Evolutionary conservation across 2,329 filamentous ascomycete species (phyloP).

Genomic region (Pseudogymnoascus sp.): DNA sequence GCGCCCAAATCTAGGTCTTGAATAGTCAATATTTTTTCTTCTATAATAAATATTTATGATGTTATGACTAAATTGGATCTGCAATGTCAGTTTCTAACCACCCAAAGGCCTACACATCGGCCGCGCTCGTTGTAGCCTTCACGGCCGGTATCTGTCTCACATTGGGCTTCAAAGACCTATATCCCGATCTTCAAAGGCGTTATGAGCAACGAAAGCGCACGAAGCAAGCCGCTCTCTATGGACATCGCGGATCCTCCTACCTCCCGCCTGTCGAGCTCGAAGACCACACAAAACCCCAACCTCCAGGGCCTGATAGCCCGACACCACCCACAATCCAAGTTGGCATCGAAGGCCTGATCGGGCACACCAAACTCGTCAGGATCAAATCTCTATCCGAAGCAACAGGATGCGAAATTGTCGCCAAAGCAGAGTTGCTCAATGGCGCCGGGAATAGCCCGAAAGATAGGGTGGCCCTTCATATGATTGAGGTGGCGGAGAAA

Average conservation of each 20-base stretch:
- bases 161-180: constrained; percentile 71
- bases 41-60: neutral
- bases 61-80: constrained; percentile 14
- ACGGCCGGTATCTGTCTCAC: constrained; percentile 69
- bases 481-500: constrained; percentile 77
- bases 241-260: constrained; percentile 5
- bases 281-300: constrained; percentile 41
- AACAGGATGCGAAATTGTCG: constrained; percentile 83
- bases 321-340: constrained; percentile 46
- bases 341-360: constrained; percentile 87
- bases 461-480: constrained; percentile 84
- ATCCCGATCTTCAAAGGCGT: constrained; percentile 62
- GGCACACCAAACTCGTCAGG: constrained; percentile 81
- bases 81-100: constrained; percentile 55
- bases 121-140: constrained; percentile 66
- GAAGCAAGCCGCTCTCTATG: constrained; percentile 12
- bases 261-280: constrained; percentile 44
- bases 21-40: constrained; percentile 8
- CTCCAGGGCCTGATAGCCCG: constrained; percentile 14
- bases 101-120: constrained; percentile 54
- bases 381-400: constrained; percentile 79
- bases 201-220: constrained; percentile 43
- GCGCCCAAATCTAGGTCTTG: neutral
- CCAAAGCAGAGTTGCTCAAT: constrained; percentile 94
- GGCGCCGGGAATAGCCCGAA: constrained; percentile 91